Conservation (phyloP, 306 rosid species). For the Malus asiatica region DNA sequence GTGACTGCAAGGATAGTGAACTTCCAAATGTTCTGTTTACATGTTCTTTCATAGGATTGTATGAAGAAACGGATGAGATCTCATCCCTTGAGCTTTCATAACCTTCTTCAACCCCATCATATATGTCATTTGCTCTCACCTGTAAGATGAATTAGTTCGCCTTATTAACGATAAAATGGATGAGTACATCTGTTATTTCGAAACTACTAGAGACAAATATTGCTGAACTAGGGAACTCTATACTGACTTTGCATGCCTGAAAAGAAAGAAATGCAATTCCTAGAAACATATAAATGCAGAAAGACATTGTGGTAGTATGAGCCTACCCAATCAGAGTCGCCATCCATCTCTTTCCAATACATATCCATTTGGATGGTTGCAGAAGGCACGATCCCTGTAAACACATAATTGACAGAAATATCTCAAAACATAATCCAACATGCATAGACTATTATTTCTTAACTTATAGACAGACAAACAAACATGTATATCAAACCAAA, state of each 20-base stretch:
- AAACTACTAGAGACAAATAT: constrained; percentile 8
- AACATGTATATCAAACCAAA: not conserved
- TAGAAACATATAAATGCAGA: not conserved
- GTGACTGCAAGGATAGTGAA: constrained; percentile 72
- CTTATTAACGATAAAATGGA: constrained; percentile 18
- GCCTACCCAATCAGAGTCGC: constrained; percentile 96
- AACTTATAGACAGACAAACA: not conserved
- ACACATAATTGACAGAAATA: constrained; percentile 20
- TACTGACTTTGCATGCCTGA: not conserved
- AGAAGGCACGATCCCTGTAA: constrained; percentile 71
- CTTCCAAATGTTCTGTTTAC: constrained; percentile 71
- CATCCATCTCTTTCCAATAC: constrained; percentile 90
- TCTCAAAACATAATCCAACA: constrained; percentile 5
- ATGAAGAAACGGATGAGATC: constrained; percentile 89
- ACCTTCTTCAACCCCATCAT: constrained; percentile 78
- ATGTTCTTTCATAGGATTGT: constrained; percentile 63
- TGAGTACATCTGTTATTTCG: not conserved
- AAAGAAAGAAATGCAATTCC: constrained; percentile 7
- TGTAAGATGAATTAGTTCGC: constrained; percentile 28
- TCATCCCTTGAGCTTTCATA: constrained; percentile 96
- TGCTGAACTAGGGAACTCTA: constrained; percentile 6
- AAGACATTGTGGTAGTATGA: constrained; percentile 12
- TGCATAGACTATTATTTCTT: not conserved
- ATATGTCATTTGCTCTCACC: constrained; percentile 81
- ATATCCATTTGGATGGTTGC: constrained; percentile 72